Conservation (phyloP, 768 basidiomycete genomes). For the Phaeolepiota aurea region DNA sequence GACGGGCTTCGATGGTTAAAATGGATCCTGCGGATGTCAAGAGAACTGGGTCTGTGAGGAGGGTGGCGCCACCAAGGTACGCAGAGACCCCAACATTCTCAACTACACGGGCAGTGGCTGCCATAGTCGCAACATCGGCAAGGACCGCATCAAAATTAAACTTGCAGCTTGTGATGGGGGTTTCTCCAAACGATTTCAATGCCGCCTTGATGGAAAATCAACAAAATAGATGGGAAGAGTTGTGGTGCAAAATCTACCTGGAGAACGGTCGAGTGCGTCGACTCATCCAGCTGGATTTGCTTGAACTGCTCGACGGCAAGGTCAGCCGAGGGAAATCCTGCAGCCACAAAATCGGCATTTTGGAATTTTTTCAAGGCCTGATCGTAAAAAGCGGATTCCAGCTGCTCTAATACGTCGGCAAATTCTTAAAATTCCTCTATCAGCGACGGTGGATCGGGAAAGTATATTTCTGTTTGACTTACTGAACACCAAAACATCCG, state of each 20-base stretch:
- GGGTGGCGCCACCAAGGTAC: constrained; percentile 66
- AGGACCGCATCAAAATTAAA: constrained; percentile 64
- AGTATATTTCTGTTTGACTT: constrained; percentile 19
- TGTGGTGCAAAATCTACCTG: constrained; percentile 23
- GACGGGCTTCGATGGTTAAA: constrained; percentile 76
- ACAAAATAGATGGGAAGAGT: constrained; percentile 3
- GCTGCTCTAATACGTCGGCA: constrained; percentile 65
- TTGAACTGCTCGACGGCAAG: constrained; percentile 55
- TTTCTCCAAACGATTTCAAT: constrained; percentile 44
- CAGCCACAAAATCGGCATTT: constrained; percentile 49
- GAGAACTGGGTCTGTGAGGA: constrained; percentile 51
- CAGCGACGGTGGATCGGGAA: background rate
- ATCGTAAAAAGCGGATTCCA: constrained; percentile 63
- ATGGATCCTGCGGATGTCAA: constrained; percentile 66
- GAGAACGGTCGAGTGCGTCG: constrained; percentile 47
- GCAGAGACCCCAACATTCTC: constrained; percentile 72
- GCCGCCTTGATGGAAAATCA: constrained; percentile 24
- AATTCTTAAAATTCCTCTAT: constrained; percentile 43
- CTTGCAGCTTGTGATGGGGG: constrained; percentile 46
- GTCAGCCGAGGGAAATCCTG: constrained; percentile 52
- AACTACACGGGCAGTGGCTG: constrained; percentile 60
- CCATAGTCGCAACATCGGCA: constrained; percentile 62
- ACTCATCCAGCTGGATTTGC: constrained; percentile 53
- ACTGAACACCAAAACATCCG: constrained; percentile 54
- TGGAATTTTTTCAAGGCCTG: constrained; percentile 62